Base-by-base conservation (phyloP, 1,284 basidiomycete species). In the Leccinum pallidistipes region DNA sequence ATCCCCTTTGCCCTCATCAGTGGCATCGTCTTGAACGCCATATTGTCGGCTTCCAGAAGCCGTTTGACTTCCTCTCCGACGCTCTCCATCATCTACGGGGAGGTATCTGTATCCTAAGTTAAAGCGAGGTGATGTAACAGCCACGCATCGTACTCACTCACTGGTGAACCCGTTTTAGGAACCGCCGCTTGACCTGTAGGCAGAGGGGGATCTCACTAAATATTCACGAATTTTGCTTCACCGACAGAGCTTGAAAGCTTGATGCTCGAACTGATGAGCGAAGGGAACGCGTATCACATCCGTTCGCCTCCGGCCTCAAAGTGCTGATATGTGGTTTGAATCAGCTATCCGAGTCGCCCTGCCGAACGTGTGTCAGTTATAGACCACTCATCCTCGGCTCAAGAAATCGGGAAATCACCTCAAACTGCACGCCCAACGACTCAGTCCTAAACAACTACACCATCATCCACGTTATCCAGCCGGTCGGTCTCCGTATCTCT, bases 31-130 rank as follows among this genome's bases (percentile, higher is more conserved):
- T 92, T 84, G 1, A 86, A 80, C 1, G 96, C 94, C 57, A 90
- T 78, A 10, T 88, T 84, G 77, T 99, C 97, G 65, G 91, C 90
- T 64, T 92, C 91, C 34, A 99, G 77, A 50, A 99, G 76, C 60
- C 95, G 81, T 73, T 99, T 97, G 2, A 99, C 97, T 73, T 97
- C 94, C 76, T 97, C 91, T 75, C 98, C 97, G 3, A 98, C 95
- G 34, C 92, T 96, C 79, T 98, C 96, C 66, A 98, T 98, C 1
- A 94, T 94, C 86, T 94, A 67, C 9, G 36, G 27, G 9, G 43
- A 43, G 27, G 27, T 3, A 29, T 29, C 27, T 29, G 27, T 29
- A 8, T 29, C 27, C 27, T 29, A 29, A 29, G 27, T 8, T 29
- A 29, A 29, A 29, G 27, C 27, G 7, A 29, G 27, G 4, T 8